Conservation (phyloP, 768 basidiomycete genomes). For the Mycena leptocephala region DNA sequence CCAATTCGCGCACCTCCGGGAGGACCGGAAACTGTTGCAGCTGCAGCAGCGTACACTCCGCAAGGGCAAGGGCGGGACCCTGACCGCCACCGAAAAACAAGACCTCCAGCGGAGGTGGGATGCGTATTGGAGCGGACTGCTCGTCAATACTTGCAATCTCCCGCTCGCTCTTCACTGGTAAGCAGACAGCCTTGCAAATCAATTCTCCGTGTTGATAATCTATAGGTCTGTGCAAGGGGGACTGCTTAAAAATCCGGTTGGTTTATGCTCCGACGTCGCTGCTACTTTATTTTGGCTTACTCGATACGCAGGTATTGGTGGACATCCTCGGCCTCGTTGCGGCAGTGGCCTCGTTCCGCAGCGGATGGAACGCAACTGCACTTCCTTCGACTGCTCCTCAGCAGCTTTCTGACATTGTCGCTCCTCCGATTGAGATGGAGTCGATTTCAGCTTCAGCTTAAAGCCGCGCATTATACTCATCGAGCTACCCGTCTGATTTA, state of each 20-base stretch:
- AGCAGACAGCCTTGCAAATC: slow-evolving; percentile 30
- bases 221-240: slow-evolving; percentile 79
- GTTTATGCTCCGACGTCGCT: slow-evolving; percentile 36
- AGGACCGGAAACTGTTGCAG: slow-evolving; percentile 75
- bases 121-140: slow-evolving; percentile 79
- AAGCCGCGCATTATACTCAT: background rate
- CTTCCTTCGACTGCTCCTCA: slow-evolving; percentile 13
- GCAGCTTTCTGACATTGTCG: slow-evolving; percentile 21
- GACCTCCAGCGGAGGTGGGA: slow-evolving; percentile 76
- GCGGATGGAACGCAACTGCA: slow-evolving; percentile 31
- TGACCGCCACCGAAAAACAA: slow-evolving; percentile 65
- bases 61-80: slow-evolving; percentile 69
- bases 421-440: slow-evolving; percentile 25
- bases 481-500: too few species aligned
- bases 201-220: background rate
- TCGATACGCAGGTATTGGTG: slow-evolving; percentile 55
- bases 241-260: slow-evolving; percentile 77
- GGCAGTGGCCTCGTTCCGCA: slow-evolving; percentile 26
- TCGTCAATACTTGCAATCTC: slow-evolving; percentile 84
- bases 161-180: slow-evolving; percentile 91
- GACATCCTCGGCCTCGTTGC: slow-evolving; percentile 57
- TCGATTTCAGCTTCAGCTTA: background rate
- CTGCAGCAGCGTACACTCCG: slow-evolving; percentile 69
- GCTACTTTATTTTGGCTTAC: slow-evolving; percentile 16
- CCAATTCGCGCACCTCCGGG: slow-evolving; percentile 81